Evolutionary conservation across 495 filamentous ascomycete genomes (phyloP).

Genomic region (Talaromyces borbonicus): DNA sequence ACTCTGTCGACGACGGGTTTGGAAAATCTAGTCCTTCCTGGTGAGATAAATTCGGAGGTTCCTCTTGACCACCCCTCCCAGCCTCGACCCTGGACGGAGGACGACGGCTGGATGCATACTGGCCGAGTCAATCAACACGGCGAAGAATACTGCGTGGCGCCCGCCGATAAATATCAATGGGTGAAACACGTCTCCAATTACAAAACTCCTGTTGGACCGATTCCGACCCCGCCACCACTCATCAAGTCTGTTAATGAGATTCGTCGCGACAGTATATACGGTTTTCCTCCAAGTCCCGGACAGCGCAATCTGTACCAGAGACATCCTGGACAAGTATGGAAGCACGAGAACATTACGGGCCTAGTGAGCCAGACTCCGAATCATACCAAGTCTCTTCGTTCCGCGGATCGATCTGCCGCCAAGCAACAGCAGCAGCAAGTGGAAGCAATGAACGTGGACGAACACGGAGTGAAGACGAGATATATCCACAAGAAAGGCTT

Average conservation of each 20-base stretch:
- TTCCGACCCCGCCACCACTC: constrained; percentile 23
- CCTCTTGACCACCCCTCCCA: constrained; percentile 12
- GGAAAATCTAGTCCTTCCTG: not conserved
- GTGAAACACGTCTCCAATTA: constrained; percentile 11
- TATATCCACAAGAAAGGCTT: constrained; percentile 3
- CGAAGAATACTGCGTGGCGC: constrained; percentile 24
- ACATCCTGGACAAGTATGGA: constrained; percentile 1
- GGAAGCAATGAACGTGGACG: constrained; percentile 3
- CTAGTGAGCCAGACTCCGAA: not conserved
- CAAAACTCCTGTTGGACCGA: constrained; percentile 10
- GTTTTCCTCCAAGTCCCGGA: constrained; percentile 32
- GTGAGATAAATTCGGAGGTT: constrained; percentile 5
- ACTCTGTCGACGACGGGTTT: not conserved
- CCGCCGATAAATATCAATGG: constrained; percentile 13
- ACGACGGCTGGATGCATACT: constrained; percentile 26
- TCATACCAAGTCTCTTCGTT: not conserved
- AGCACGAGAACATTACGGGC: not conserved
- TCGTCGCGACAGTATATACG: constrained; percentile 22
- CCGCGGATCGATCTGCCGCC: not conserved
- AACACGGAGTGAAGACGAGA: not conserved
- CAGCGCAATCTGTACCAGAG: constrained; percentile 26
- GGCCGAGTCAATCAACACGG: constrained; percentile 24
- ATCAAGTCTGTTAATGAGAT: constrained; percentile 20
- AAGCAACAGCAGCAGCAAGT: no score
- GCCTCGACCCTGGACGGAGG: constrained; percentile 13